These are phyloP conservation scores for Choiromyces venosus DNA, from an alignment of 495 filamentous ascomycete genomes.

Conservation along the genomic window DNA sequence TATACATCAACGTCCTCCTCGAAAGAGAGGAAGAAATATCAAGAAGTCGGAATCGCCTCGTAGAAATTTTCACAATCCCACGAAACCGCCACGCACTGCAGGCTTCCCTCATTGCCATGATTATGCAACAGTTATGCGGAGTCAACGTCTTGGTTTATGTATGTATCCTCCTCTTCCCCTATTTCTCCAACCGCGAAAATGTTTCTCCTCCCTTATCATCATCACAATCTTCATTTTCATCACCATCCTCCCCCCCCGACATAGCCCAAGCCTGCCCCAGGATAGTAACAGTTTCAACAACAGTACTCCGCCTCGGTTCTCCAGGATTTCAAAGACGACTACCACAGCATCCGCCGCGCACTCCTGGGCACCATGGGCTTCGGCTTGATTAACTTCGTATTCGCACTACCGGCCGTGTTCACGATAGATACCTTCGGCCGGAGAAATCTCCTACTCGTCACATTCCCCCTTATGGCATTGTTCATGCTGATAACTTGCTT, in stretches of 20 bases:
- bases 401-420: constrained; percentile 61
- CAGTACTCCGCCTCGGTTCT: constrained; percentile 56
- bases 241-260: no score
- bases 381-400: constrained; percentile 62
- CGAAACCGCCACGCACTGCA: constrained; percentile 69
- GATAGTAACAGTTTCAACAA: constrained; percentile 45
- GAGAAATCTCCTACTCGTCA: constrained; percentile 58
- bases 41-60: constrained; percentile 52
- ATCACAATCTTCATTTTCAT: no score
- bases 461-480: constrained; percentile 58
- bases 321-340: constrained; percentile 46
- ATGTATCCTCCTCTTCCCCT: constrained; percentile 52
- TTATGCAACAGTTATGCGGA: constrained; percentile 57
- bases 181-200: no score
- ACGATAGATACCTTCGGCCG: constrained; percentile 64
- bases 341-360: neutral
- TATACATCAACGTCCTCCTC: constrained; percentile 68
- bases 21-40: constrained; percentile 58
- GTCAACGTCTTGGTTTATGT: constrained; percentile 61
- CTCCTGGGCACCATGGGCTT: constrained; percentile 58
- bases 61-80: constrained; percentile 67
- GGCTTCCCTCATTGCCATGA: constrained; percentile 71
- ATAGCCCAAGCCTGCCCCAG: constrained; percentile 44
- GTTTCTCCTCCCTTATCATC: no score
- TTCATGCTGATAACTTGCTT: constrained; percentile 56